Evolutionary conservation across 2,329 filamentous ascomycete species (phyloP).

Genomic region (Chaetomium olivaceum): DNA sequence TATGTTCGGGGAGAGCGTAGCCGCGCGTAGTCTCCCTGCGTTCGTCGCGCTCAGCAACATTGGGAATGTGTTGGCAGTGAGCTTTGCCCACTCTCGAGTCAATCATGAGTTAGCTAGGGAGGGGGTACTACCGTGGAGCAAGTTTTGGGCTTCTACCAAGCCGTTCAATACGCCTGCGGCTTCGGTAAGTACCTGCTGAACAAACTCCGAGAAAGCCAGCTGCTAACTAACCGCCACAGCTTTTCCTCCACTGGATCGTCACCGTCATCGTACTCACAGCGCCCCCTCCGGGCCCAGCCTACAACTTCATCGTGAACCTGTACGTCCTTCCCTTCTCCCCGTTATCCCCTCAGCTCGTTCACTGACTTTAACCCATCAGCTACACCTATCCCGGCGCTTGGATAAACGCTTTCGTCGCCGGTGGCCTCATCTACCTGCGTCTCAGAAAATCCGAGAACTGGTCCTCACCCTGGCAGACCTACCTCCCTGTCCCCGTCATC

Average conservation of each 20-base stretch:
- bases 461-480: slow-evolving; percentile 55
- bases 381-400: slow-evolving; percentile 55
- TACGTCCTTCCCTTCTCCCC: slow-evolving; percentile 33
- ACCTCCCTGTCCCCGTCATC: slow-evolving; percentile 49
- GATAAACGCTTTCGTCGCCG: slow-evolving; percentile 55
- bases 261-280: slow-evolving; percentile 66
- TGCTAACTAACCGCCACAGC: slow-evolving; percentile 28
- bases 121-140: slow-evolving; percentile 64
- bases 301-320: slow-evolving; percentile 65
- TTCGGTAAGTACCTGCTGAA: slow-evolving; percentile 34
- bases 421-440: slow-evolving; percentile 54
- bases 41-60: slow-evolving; percentile 63
- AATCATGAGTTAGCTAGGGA: slow-evolving; percentile 71
- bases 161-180: slow-evolving; percentile 64
- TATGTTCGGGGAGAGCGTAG: slow-evolving; percentile 56
- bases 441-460: slow-evolving; percentile 52
- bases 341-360: too few species aligned
- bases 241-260: slow-evolving; percentile 66
- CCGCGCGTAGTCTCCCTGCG: slow-evolving; percentile 52
- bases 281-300: slow-evolving; percentile 66
- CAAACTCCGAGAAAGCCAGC: too few species aligned
- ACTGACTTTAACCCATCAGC: slow-evolving; percentile 25
- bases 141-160: slow-evolving; percentile 67
- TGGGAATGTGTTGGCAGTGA: slow-evolving; percentile 63
- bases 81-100: slow-evolving; percentile 58